A percentile compares a stretch with the other conserved stretches of the same genome.
Evolutionary conservation across 2,329 filamentous ascomycete genomes (phyloP).

Genomic region (Colletotrichum gigasporum): DNA sequence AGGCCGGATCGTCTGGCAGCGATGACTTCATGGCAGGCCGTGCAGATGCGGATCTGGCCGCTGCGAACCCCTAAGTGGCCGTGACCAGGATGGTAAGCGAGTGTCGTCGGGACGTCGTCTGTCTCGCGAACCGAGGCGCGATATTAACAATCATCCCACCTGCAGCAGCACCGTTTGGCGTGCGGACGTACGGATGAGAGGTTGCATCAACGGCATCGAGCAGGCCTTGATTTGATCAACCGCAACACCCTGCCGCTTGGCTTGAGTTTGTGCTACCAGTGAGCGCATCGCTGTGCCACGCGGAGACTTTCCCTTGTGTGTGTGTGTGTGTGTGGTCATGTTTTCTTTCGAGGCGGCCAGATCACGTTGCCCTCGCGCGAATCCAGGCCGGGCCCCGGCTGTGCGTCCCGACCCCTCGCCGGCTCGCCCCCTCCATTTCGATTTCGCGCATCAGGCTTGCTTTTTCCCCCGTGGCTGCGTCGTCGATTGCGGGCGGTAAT

Average conservation of each 20-base stretch:
- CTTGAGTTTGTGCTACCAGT: background rate
- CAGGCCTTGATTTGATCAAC: background rate
- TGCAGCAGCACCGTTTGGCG: too few relatives aligned
- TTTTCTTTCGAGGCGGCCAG: background rate
- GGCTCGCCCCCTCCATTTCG: background rate
- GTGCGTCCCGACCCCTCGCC: background rate
- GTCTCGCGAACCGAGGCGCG: background rate
- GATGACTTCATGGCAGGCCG: slow-evolving; percentile 4
- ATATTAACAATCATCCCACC: background rate
- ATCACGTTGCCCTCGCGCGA: background rate
- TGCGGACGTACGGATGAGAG: too few relatives aligned
- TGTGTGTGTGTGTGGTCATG: background rate
- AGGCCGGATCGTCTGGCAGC: background rate
- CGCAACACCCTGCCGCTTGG: too few relatives aligned
- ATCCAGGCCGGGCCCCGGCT: background rate
- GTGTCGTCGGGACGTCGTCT: background rate
- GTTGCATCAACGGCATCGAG: background rate
- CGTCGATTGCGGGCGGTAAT: slow-evolving; percentile 4
- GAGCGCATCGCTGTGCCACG: background rate
- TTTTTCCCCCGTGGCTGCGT: background rate
- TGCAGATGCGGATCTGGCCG: slow-evolving; percentile 14
- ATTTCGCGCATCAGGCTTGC: slow-evolving; percentile 7
- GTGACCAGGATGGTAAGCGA: background rate
- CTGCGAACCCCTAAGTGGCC: background rate
- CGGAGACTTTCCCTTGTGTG: background rate